These are phyloP conservation scores for Aquilaria sinensis DNA, from an alignment of 345 rosid genomes.

Conservation along the genomic window DNA sequence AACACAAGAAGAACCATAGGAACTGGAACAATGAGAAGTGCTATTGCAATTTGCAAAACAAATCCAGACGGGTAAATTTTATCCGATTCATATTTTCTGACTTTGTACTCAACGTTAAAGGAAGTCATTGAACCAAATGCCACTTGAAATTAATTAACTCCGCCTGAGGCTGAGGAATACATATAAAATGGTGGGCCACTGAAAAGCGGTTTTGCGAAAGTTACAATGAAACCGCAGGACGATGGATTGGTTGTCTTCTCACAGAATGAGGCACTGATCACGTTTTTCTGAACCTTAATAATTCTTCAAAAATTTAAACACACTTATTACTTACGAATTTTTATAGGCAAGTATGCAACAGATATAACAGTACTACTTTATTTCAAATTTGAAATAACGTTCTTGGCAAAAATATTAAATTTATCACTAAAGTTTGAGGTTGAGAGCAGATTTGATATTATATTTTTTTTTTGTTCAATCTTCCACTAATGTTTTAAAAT, in stretches of 20 bases:
- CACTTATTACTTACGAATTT: background rate
- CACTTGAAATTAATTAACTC: background rate
- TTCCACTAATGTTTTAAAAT: too few relatives aligned
- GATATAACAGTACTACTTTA: background rate
- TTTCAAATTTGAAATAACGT: conserved; percentile 8
- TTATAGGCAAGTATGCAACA: background rate
- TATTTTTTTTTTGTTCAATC: too few relatives aligned
- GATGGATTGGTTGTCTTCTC: conserved; percentile 3
- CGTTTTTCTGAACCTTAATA: background rate
- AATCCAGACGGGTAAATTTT: background rate
- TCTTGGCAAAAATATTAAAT: background rate
- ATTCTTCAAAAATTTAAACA: background rate
- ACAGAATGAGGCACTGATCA: conserved; percentile 1
- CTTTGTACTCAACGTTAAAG: too few relatives aligned
- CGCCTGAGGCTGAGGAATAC: background rate
- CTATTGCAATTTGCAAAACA: background rate
- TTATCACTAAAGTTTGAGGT: too few relatives aligned
- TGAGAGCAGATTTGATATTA: too few relatives aligned
- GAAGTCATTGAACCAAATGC: too few relatives aligned
- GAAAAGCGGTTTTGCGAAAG: conserved; percentile 33
- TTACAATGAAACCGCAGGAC: conserved; percentile 30
- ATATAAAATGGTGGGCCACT: background rate
- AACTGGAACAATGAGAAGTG: background rate
- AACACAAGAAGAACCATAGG: background rate
- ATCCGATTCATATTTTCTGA: too few relatives aligned